Base-by-base conservation (phyloP, 371 early-diverging fungal genomes). In the Rhizopus delemar region DNA sequence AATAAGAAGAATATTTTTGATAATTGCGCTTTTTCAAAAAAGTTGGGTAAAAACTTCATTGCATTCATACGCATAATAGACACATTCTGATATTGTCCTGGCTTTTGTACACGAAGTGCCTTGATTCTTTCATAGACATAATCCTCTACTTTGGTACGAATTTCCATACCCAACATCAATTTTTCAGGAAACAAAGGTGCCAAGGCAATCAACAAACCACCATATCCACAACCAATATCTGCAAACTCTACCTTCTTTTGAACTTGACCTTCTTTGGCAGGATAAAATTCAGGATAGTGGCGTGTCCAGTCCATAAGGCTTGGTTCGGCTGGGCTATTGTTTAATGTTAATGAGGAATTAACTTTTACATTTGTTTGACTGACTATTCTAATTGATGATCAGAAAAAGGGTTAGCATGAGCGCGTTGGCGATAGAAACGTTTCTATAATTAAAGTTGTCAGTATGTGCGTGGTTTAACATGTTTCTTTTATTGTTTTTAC, bases 151-250 rank as follows among this genome's bases (percentile, higher is more conserved):
- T 99, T 97, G 46, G 89, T 86, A 51, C 99, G 90, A 62, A 99
- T 99, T 80, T 99, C 99, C 95, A 99, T 95, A 53, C 86, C 99
- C 41, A 99, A 65, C 86, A 99, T 94, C 49, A 97, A 78, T 9
- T 80, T 93, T 16, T 90, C 87, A 6, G 98, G 99, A 64, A 85
- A 97, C 45, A 94, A 72, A 12, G 95, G 91, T 3, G 98, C 89
- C 59, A 99, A 74, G 5, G 90, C 87, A 31, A 97, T 89, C 51
- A 95, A 72, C 6, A 99, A 84, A 32, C 98, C 98, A 60, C 99
- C 99, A 71, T 99, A 99, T 56, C 99, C 99, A 75, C 99, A 99
- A 13, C 99, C 99, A 67, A 99, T 90, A 77, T 99, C 99, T 7
- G 98, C 94, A 82, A 98, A 96, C 65, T 95, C 95, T 13, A 98